Evolutionary conservation across 2,329 filamentous ascomycete genomes (phyloP).

Genomic region (Beauveria sp.): DNA sequence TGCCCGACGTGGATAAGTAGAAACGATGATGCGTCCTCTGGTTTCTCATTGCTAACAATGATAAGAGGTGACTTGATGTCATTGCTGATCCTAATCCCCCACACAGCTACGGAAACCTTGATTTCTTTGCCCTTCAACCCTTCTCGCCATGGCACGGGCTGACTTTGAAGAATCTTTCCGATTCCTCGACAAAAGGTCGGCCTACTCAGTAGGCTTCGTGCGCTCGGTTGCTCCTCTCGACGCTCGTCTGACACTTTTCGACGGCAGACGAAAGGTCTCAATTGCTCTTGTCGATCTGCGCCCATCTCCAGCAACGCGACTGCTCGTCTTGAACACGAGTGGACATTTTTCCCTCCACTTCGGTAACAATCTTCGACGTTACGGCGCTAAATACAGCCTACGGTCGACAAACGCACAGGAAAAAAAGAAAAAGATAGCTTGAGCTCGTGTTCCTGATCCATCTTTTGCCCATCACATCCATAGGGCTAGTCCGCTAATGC

Average conservation of each 20-base stretch:
- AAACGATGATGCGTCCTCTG: neutral
- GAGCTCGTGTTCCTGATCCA: neutral
- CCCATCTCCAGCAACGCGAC: neutral
- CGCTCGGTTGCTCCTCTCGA: neutral
- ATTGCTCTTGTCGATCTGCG: neutral
- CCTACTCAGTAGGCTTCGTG: neutral
- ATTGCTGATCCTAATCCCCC: neutral
- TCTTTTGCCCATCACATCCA: neutral
- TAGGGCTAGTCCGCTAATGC: neutral
- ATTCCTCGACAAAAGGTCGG: neutral
- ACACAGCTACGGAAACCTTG: slow-evolving; percentile 1
- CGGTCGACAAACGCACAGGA: too few species aligned
- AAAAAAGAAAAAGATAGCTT: neutral
- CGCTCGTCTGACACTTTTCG: neutral
- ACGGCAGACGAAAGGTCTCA: neutral
- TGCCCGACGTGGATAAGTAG: neutral
- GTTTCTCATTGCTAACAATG: neutral
- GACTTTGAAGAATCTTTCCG: neutral
- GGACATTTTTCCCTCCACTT: neutral
- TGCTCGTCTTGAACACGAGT: neutral
- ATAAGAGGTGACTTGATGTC: neutral
- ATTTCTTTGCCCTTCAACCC: neutral
- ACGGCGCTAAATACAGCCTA: neutral
- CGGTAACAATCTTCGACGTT: neutral
- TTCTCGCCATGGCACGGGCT: neutral